Evolutionary conservation across 257 asterid species (phyloP), one percentile per base, ranked within the genome.

Genomic region (Marsdenia floribunda): DNA sequence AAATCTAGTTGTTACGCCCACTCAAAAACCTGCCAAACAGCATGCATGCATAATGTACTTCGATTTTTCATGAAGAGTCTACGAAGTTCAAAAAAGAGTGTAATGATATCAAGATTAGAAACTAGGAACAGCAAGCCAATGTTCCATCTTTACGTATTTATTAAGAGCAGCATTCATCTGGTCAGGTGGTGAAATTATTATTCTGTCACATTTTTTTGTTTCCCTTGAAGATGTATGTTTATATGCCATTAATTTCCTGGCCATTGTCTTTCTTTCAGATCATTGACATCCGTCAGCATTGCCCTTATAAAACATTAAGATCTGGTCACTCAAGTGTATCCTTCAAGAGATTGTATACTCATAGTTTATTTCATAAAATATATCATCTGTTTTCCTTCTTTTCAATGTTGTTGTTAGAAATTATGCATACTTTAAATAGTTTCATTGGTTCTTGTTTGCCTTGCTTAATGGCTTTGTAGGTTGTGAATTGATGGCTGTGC

Each of bases 251-350:
- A 54, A 66, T 55, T 24, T 54, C 44, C 78, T 74, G 26, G 75
- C 73, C 19, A 52, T 77, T 76, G 37, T 82, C 76, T 79, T 77
- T 81, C 54, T 79, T 84, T 83, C 96, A 95, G 97, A 87, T 95
- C 59, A 78, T 95, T 73, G 98, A 95, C 81, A 78, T 86, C 83
- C 92, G 78, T 78, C 97, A 92, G 81, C 86, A 70, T 63, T 85
- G 93, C 83, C 85, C 90, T 42, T 89, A 88, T 87, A 92, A 90
- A 86, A 87, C 97, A 67, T 82, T 92, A 80, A 92, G 99, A 86
- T 90, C 90, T 78, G 97, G 98, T 77, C 98, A 92, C 81, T 80
- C 87, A 73, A 87, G 90, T 80, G 98, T 95, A 95, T 89, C 92
- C 95, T 82, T 87, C 70, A 40, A 29, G 61, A 35, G 57, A 38